Evolutionary conservation across 2,329 filamentous ascomycete genomes (phyloP).

Genomic region (Tolypocladium inflatum): DNA sequence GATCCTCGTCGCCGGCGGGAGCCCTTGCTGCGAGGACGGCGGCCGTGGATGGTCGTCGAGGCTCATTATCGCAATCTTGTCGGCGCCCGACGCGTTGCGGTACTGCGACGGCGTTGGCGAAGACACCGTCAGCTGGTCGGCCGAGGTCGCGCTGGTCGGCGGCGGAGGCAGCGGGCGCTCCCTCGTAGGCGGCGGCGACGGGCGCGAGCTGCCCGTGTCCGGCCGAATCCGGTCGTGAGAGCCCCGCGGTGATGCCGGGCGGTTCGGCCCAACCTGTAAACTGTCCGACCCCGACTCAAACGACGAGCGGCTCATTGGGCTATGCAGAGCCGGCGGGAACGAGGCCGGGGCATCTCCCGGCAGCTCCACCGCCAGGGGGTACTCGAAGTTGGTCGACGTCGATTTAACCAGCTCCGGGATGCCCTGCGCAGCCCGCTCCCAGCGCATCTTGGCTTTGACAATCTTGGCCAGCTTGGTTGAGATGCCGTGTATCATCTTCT

Average conservation of each 20-base stretch:
- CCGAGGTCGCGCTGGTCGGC: constrained; percentile 20
- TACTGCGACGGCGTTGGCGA: constrained; percentile 52
- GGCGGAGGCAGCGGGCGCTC: constrained; percentile 6
- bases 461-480: constrained; percentile 79
- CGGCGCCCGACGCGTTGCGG: constrained; percentile 46
- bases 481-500: constrained; percentile 66
- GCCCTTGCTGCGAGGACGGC: constrained; percentile 20
- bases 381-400: constrained; percentile 27
- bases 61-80: constrained; percentile 58
- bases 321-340: constrained; percentile 25
- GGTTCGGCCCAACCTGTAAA: constrained; percentile 28
- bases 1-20: constrained; percentile 26
- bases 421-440: constrained; percentile 38
- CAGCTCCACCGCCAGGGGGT: constrained; percentile 47
- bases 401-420: constrained; percentile 35
- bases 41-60: constrained; percentile 46
- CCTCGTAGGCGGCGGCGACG: constrained; percentile 12
- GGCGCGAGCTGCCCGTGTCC: constrained; percentile 18
- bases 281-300: constrained; percentile 48
- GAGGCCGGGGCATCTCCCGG: constrained; percentile 41
- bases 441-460: constrained; percentile 62
- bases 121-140: constrained; percentile 45
- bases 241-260: constrained; percentile 36
- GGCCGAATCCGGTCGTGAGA: constrained; percentile 37
- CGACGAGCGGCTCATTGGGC: constrained; percentile 37